These are phyloP conservation scores for Polytrichum commune DNA, from an alignment of 225 moss, liverwort and hornwort genomes.

Conservation along the genomic window DNA sequence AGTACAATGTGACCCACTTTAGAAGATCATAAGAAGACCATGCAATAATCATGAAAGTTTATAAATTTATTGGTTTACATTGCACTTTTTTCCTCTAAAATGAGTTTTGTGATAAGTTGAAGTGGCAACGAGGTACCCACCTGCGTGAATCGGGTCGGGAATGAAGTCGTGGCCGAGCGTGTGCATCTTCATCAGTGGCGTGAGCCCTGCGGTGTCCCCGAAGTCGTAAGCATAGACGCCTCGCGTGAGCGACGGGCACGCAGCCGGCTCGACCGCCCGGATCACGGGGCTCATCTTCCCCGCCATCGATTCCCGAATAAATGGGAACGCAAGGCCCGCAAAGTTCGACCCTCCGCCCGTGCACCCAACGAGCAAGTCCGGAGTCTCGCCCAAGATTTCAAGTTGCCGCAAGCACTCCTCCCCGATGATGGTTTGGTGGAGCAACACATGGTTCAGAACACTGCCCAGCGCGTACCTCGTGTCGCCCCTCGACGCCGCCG, in stretches of 20 bases:
- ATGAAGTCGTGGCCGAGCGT: conserved; percentile 52
- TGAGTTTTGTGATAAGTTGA: too few relatives aligned
- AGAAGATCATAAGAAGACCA: too few relatives aligned
- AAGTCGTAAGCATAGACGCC: conserved; percentile 48
- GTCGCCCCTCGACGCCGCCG: conserved; percentile 30
- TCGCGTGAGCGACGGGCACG: conserved; percentile 48
- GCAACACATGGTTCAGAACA: conserved; percentile 47
- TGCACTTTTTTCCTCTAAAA: too few relatives aligned
- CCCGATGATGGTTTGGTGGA: conserved; percentile 54
- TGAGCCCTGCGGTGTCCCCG: conserved; percentile 41
- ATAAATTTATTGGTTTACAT: too few relatives aligned
- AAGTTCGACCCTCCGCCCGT: conserved; percentile 52
- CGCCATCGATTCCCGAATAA: conserved; percentile 42
- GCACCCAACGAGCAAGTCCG: conserved; percentile 48
- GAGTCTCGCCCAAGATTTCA: conserved; percentile 35
- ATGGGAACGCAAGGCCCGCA: conserved; percentile 50
- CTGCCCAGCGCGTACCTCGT: conserved; percentile 48
- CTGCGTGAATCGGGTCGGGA: conserved; percentile 54
- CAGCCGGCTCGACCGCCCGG: conserved; percentile 49
- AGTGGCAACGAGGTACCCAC: conserved; percentile 5
- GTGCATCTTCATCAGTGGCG: conserved; percentile 58
- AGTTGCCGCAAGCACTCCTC: conserved; percentile 48
- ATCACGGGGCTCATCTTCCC: conserved; percentile 42
- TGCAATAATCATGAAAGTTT: too few relatives aligned
- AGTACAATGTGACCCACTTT: too few relatives aligned